Percentiles rank a stretch among this genome's conserved stretches.
Conservation (phyloP, 164 flowering plant genomes). For the Macadamia tetraphylla region DNA sequence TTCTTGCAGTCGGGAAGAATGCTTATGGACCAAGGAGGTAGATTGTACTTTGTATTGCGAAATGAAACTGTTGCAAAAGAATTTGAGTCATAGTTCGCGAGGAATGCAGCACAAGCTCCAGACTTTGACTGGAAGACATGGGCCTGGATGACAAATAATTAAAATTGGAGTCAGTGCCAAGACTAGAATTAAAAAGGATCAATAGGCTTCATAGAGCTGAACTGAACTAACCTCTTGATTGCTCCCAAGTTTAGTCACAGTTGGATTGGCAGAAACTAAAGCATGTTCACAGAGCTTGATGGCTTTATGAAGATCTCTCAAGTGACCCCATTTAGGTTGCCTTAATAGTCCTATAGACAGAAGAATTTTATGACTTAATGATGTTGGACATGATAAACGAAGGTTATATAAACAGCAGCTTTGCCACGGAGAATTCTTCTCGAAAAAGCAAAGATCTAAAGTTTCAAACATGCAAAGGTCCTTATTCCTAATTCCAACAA, state of each 20-base stretch:
- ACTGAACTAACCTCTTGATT: slow-evolving; percentile 53
- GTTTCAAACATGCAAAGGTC: no score
- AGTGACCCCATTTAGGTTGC: slow-evolving; percentile 84
- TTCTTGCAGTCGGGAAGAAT: slow-evolving; percentile 90
- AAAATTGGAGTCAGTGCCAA: neutral
- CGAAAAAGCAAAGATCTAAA: no score
- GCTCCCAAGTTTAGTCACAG: slow-evolving; percentile 42
- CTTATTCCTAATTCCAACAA: no score
- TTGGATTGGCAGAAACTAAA: slow-evolving; percentile 67
- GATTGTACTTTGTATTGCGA: slow-evolving; percentile 41
- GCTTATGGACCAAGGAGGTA: slow-evolving; percentile 93
- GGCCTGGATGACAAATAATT: slow-evolving; percentile 34
- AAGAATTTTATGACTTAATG: neutral
- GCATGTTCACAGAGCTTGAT: slow-evolving; percentile 78
- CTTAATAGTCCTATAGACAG: slow-evolving; percentile 49
- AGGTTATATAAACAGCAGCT: no score
- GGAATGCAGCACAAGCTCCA: slow-evolving; percentile 82
- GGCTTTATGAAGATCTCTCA: slow-evolving; percentile 78
- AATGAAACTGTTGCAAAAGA: slow-evolving; percentile 45
- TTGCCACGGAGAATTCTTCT: no score
- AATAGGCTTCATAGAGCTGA: slow-evolving; percentile 1
- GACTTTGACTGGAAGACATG: slow-evolving; percentile 55
- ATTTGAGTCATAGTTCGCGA: slow-evolving; percentile 59
- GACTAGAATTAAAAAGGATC: neutral
- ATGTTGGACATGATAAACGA: no score